Base-by-base conservation (phyloP, 2,329 filamentous ascomycete species). In the Colletotrichum agaves region DNA sequence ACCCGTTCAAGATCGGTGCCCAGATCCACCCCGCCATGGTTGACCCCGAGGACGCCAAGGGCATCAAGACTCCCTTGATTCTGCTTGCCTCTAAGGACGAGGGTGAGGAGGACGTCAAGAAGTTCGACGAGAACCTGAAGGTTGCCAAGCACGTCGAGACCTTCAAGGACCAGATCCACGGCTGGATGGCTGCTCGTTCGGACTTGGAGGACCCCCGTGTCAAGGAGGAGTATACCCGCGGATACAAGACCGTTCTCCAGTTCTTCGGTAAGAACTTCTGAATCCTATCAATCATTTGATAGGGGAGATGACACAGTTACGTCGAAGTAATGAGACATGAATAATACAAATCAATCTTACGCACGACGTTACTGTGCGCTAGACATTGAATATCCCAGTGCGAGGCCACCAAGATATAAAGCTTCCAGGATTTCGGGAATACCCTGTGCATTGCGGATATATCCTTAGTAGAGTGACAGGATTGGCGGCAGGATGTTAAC, bases 141-240 rank as follows among this genome's bases (percentile, higher is more conserved):
- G 84, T 80, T 2, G 78, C 85, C 65, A 88, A 88, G 73, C 84
- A 89, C 70, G 85, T 91, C 60, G 89, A 92, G 81, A 88, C 77
- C n/a, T 92, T 91, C 73, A 73, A 74, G 23, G 88, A 88, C 73
- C 90, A 91, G 83, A 84, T 89, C 74, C 90, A 93, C 78, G 90
- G 90, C 49, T 93, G 90, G 89, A 93, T 92, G 90, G 88, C 87
- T 1, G 90, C 90, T 1, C 85, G 90, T 27, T 83, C 85, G 0
- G 80, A 91, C 73, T 79, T 92, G 33, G 80, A 83, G 37, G 80
- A 90, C 52, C 78, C 82, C 55, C 83, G 82, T 46, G 85, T 88
- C 74, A 87, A 85, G 77, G 84, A 85, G 71, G 90, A 90, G 79
- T 90, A 89, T 70, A 81, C 82, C 52, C 84, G 89, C 52, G 88